phyloP scores from a whole-genome alignment of 2,329 filamentous ascomycete species.

The Colletotrichum spaethianum region DNA sequence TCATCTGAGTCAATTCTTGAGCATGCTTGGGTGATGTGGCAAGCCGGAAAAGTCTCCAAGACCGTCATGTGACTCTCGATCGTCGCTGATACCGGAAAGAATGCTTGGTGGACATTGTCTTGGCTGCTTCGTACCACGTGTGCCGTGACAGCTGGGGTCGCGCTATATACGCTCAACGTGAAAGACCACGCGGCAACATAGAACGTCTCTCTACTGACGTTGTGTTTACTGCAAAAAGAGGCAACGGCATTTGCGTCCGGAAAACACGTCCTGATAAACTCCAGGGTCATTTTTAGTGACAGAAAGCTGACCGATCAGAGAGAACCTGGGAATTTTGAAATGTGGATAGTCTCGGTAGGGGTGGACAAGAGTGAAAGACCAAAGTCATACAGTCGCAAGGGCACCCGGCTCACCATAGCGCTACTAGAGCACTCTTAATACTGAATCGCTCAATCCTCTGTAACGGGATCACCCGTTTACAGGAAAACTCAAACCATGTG shows the following conservation, averaged over 20 bases:
- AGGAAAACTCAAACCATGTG: not conserved
- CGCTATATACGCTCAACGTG: conserved; percentile 7
- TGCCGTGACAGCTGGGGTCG: not conserved
- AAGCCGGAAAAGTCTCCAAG: not conserved
- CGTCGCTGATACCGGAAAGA: not conserved
- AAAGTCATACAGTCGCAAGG: not conserved
- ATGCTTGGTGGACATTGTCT: not conserved
- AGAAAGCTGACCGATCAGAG: not conserved
- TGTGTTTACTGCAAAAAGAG: not conserved
- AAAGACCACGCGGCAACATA: conserved; percentile 8
- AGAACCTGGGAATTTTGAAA: not conserved
- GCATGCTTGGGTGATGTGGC: not conserved
- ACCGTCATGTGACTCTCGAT: not conserved
- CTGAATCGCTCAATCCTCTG: not conserved
- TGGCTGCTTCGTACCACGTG: not conserved
- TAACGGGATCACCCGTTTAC: not conserved
- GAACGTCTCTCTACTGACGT: not conserved
- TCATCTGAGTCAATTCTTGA: not conserved
- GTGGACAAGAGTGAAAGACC: not conserved
- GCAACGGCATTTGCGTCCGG: not conserved
- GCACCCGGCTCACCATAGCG: not conserved
- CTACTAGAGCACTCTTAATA: not conserved
- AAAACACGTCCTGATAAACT: not conserved
- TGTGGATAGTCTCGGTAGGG: not conserved
- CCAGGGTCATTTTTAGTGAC: not conserved